phyloP scores from a whole-genome alignment of 768 basidiomycete species.

The Tubosaeta sp. region DNA sequence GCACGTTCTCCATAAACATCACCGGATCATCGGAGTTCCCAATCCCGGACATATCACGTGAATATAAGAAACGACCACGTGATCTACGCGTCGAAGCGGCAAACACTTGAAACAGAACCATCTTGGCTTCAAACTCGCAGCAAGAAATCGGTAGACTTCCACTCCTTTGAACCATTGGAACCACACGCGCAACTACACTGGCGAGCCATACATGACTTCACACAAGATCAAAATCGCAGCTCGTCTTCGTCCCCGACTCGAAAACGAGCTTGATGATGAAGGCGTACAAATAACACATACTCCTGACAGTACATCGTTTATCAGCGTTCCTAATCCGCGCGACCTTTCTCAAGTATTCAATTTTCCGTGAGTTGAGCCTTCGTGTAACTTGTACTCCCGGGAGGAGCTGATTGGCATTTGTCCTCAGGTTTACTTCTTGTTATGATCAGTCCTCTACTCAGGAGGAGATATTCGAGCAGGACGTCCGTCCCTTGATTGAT shows the following conservation, averaged over 20 bases:
- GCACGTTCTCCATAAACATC: neutral
- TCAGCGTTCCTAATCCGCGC: conserved; percentile 68
- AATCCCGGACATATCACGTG: neutral
- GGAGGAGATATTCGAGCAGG: conserved; percentile 70
- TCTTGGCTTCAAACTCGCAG: neutral
- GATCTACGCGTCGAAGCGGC: conserved; percentile 26
- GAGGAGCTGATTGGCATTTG: conserved; percentile 1
- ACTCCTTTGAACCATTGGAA: neutral
- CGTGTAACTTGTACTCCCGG: neutral
- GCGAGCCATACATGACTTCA: conserved; percentile 11
- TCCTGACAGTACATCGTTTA: conserved; percentile 41
- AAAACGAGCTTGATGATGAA: conserved; percentile 59
- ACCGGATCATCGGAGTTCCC: conserved; percentile 16
- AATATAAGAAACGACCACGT: conserved; percentile 18
- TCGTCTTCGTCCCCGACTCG: conserved; percentile 62
- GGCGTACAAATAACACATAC: conserved; percentile 50
- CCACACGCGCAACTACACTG: neutral
- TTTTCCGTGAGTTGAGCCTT: conserved; percentile 55
- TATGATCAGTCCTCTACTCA: conserved; percentile 70
- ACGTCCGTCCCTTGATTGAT: conserved; percentile 75
- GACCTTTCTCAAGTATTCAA: conserved; percentile 68
- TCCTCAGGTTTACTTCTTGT: conserved; percentile 63
- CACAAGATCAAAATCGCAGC: conserved; percentile 70
- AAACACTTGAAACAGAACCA: conserved; percentile 8
- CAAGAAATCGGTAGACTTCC: neutral